Evolutionary conservation across 768 basidiomycete genomes (phyloP).

Genomic region (Leccinum rimulosum): DNA sequence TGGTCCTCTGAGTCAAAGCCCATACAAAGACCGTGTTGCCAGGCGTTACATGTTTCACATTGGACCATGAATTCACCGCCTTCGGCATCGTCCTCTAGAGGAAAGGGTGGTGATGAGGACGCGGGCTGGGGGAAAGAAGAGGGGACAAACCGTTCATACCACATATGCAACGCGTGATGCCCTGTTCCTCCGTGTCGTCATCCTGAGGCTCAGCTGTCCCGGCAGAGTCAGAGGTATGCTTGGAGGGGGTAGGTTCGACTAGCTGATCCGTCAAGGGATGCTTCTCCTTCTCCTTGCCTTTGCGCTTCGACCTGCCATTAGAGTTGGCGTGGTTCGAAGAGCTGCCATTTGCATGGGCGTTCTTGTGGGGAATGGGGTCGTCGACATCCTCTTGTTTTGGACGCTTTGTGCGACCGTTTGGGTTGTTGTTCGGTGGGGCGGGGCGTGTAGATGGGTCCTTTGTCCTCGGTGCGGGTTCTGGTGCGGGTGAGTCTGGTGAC

Average conservation of each 20-base stretch:
- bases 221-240: slow-evolving; percentile 28
- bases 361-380: slow-evolving; percentile 51
- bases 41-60: slow-evolving; percentile 95
- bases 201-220: slow-evolving; percentile 40
- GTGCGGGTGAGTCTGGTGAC: slow-evolving; percentile 66
- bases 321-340: slow-evolving; percentile 29
- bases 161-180: slow-evolving; percentile 82
- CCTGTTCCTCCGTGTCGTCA: slow-evolving; percentile 48
- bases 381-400: slow-evolving; percentile 75
- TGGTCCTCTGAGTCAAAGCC: slow-evolving; percentile 79
- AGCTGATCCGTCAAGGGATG: slow-evolving; percentile 32
- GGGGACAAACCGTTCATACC: slow-evolving; percentile 66
- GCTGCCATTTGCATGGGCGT: slow-evolving; percentile 32
- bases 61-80: slow-evolving; percentile 97
- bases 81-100: slow-evolving; percentile 69
- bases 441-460: slow-evolving; percentile 40
- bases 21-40: slow-evolving; percentile 98
- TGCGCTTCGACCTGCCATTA: slow-evolving; percentile 56
- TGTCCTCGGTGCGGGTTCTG: slow-evolving; percentile 46
- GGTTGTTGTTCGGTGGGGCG: slow-evolving; percentile 36
- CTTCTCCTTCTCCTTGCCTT: slow-evolving; percentile 64
- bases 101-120: slow-evolving; percentile 26
- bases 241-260: slow-evolving; percentile 26
- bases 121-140: slow-evolving; percentile 6
- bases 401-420: slow-evolving; percentile 51